Evolutionary conservation across 2,329 filamentous ascomycete species (phyloP).

Genomic region (Coniochaeta ligniaria): DNA sequence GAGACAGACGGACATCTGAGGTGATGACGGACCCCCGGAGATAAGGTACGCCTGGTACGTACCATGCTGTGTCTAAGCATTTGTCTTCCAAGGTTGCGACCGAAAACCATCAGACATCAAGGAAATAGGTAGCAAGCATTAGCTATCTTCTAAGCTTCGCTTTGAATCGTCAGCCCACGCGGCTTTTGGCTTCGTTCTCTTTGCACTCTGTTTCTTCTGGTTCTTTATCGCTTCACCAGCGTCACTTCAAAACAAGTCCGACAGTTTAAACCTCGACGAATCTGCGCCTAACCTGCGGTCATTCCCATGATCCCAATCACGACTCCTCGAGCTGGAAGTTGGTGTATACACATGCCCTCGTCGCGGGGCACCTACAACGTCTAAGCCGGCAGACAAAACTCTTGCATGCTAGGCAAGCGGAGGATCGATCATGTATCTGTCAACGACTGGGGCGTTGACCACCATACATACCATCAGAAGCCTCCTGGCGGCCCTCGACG

Average conservation of each 20-base stretch:
- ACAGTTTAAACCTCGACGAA: not conserved
- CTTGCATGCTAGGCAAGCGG: not conserved
- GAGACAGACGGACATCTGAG: too few species aligned
- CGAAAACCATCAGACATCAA: not conserved
- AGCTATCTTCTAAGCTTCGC: not conserved
- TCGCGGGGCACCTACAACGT: not conserved
- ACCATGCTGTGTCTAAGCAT: not conserved
- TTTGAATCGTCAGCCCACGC: not conserved
- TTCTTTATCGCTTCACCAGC: not conserved
- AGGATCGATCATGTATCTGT: not conserved
- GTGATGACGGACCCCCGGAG: not conserved
- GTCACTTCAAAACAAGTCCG: not conserved
- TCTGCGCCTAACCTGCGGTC: not conserved
- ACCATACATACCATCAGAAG: constrained; percentile 1
- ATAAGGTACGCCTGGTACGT: not conserved
- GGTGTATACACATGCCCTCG: not conserved
- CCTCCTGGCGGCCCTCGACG: constrained; percentile 9
- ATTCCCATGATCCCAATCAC: not conserved
- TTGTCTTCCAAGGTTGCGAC: not conserved
- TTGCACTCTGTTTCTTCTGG: not conserved
- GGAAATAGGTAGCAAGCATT: not conserved
- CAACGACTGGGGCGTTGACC: constrained; percentile 5
- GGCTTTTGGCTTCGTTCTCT: not conserved
- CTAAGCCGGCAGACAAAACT: not conserved
- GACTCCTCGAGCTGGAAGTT: not conserved